Base-by-base conservation (phyloP, 306 rosid genomes). In the Vigna nakashimae region DNA sequence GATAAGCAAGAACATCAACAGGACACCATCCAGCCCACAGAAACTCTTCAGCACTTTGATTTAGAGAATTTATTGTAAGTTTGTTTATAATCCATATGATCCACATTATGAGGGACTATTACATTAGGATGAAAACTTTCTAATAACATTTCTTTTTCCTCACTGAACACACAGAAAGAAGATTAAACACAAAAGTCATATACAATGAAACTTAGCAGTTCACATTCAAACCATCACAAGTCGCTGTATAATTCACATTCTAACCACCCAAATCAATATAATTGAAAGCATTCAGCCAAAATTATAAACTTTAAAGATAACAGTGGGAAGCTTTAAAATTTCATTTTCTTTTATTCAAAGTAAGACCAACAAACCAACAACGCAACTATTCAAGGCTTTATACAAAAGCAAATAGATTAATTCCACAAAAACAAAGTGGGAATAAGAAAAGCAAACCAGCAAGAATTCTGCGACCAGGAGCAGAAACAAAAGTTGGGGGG, bases 401-500 rank as follows among this genome's bases (percentile, higher is more conserved):
- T 8, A 73, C 17, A 46, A 64, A 24, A 64, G 4, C 48, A 45
- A 71, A 24, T 2, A 59, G 7, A 42, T 63, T 36, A 36, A 6
- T 6, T 36, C n/a, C 59, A 62, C 30, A 6, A 49, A 48, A 52
- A 51, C 15, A 64, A 60, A 30, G 1, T 55, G 1, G n/a, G 20
- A 24, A 26, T 22, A 22, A 76, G 24, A 74, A 58, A 79, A 16
- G 81, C 89, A 48, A 87, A 95, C 96, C 98, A 16, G 99, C 99
- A 8, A 95, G 88, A 71, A 95, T 89, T 76, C 92, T 87, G 85
- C 97, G 97, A 71, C 90, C 97, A 22, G 99, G 99, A 68, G 98
- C 97, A 58, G 99, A 91, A 57, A 95, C 98, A 71, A 80, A 87
- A 72, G 96, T 95, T 9, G 99, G 98, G 3, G 99, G 98, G 68